Conservation (phyloP, 768 basidiomycete species). For the Russula virescens region DNA sequence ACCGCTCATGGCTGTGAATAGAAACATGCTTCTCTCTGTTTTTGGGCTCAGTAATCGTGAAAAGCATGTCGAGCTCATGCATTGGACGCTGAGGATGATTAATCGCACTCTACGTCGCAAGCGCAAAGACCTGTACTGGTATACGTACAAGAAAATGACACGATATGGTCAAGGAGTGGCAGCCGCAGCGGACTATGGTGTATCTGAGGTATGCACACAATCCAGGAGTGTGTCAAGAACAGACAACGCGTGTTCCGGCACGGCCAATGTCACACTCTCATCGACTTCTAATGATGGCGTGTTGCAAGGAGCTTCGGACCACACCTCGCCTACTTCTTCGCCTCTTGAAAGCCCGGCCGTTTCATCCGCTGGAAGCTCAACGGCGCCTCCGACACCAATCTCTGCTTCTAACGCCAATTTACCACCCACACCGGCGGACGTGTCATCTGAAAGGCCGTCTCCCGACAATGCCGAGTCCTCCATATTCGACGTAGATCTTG, state of each 20-base stretch:
- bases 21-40: constrained; percentile 50
- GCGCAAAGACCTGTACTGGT: constrained; percentile 41
- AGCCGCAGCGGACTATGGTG: not conserved
- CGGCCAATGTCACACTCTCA: not conserved
- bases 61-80: constrained; percentile 53
- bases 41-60: constrained; percentile 53
- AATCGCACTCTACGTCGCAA: constrained; percentile 45
- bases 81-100: constrained; percentile 50
- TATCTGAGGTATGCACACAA: not conserved
- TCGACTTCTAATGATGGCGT: not conserved
- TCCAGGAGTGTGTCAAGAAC: not conserved
- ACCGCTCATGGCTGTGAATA: constrained; percentile 52
- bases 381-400: not conserved
- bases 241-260: not conserved
- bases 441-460: not conserved
- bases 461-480: constrained; percentile 2
- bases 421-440: not conserved
- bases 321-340: not conserved
- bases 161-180: constrained; percentile 1
- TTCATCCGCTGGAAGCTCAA: not conserved
- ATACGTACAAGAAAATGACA: constrained; percentile 29
- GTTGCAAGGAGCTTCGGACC: not conserved
- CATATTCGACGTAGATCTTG: constrained; percentile 33
- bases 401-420: not conserved
- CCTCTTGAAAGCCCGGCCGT: not conserved